Conservation (phyloP, 805 yeast species). For the Wickerhamomyces silvicola region DNA sequence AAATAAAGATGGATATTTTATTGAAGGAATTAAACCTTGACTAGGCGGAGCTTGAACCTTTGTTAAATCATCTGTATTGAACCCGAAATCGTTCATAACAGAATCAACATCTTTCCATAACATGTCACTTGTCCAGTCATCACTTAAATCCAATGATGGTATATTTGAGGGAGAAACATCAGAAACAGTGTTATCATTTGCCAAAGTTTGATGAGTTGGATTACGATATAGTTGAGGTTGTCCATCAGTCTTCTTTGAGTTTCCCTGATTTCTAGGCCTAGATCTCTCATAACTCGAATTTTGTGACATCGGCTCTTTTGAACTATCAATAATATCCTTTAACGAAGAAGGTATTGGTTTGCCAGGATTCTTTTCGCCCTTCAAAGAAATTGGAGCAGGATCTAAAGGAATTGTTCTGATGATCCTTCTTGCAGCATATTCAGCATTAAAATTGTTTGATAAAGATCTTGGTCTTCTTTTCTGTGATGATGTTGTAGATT, state of each 20-base stretch:
- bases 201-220: neutral
- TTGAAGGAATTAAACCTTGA: conserved; percentile 3
- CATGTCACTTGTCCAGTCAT: conserved; percentile 37
- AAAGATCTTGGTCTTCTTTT: conserved; percentile 38
- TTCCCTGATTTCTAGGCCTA: too few relatives aligned
- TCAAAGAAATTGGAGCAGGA: conserved; percentile 60
- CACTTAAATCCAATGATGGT: conserved; percentile 29
- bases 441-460: conserved; percentile 55
- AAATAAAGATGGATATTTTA: too few relatives aligned
- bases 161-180: conserved; percentile 18
- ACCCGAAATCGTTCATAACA: conserved; percentile 89
- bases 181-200: neutral
- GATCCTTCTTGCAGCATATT: conserved; percentile 64
- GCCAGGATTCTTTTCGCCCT: conserved; percentile 11
- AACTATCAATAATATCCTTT: conserved; percentile 14
- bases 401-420: conserved; percentile 77
- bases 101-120: conserved; percentile 75
- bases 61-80: conserved; percentile 43
- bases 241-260: too few relatives aligned
- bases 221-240: neutral
- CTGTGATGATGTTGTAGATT: conserved; percentile 26
- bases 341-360: conserved; percentile 6
- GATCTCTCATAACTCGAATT: too few relatives aligned
- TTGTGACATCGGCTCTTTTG: too few relatives aligned
- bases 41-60: conserved; percentile 3